Evolutionary conservation across 805 yeast genomes (phyloP).

Genomic region (Aciculoconidium aculeatum): DNA sequence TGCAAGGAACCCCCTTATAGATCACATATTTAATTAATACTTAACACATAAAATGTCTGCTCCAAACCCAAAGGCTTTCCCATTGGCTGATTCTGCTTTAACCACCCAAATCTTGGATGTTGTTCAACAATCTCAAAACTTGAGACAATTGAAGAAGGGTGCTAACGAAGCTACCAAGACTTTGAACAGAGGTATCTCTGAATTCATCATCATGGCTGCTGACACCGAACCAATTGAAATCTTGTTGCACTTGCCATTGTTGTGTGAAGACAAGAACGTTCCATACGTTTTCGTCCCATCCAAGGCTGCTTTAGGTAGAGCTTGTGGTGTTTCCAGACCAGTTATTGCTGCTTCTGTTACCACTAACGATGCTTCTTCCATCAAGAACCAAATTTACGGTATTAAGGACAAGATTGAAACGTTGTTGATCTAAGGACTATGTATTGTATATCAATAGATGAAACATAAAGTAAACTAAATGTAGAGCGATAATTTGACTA

Average conservation of each 20-base stretch:
- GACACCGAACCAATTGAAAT: constrained; percentile 99
- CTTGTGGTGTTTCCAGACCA: constrained; percentile 99
- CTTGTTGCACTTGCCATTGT: constrained; percentile 90
- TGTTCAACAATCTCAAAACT: constrained; percentile 95
- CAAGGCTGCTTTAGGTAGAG: constrained; percentile 98
- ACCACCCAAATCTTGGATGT: constrained; percentile 96
- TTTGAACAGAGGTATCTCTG: constrained; percentile 98
- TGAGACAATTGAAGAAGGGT: constrained; percentile 98
- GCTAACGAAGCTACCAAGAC: constrained; percentile 99
- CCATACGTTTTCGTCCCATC: constrained; percentile 99
- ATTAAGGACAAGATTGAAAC: constrained; percentile 99
- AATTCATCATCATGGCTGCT: constrained; percentile 99
- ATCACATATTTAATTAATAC: constrained; percentile 2
- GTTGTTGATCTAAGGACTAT: constrained; percentile 76
- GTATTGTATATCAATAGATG: constrained; percentile 4
- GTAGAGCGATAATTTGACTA: too few relatives aligned
- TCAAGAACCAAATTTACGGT: constrained; percentile 93
- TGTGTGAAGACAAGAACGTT: constrained; percentile 99
- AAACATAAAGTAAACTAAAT: neutral
- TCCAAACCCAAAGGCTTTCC: constrained; percentile 98
- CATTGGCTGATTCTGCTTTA: constrained; percentile 93
- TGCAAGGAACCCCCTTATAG: constrained; percentile 23
- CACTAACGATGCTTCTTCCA: constrained; percentile 95
- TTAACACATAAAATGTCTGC: constrained; percentile 52
- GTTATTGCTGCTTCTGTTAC: constrained; percentile 98